Evolutionary conservation across 805 yeast species (phyloP), one percentile per base, ranked within the genome.

Genomic region (Yarrowia keelungensis): DNA sequence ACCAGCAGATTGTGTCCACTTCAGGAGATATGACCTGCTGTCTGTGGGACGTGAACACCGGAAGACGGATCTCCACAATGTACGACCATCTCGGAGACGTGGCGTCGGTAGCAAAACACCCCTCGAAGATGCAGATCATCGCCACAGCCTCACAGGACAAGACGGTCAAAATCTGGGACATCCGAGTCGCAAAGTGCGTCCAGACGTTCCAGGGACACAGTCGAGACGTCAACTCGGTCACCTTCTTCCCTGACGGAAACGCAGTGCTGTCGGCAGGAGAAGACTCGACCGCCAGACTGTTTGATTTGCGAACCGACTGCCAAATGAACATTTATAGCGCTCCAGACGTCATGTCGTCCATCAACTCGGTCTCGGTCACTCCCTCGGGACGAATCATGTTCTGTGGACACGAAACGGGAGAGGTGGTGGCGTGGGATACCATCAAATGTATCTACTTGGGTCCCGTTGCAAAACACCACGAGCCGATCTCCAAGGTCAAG

Each of bases 21-120:
- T 87, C 93, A 49, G 97, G 97, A 3, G 98, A 92, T 76, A 85
- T 88, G 87, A 86, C 94, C 0, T 85, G 91, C 73, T 83, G 84
- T 0, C 76, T 88, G 66, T 93, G 97, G 97, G 97, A 93, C 76
- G 81, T 91, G 32, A 81, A 83, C 10, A 85, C 85, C 71, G 88
- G 90, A 1, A 80, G 79, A 22, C 81, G 83, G 71, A 69, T 78
- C 3, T 65, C 67, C 32, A 73, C 73, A 39, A 76, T 73, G 62
- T 71, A 72, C 26, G 81, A 85, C 70, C 85, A 84, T 39, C 69
- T 75, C 62, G 85, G 86, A 1, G 84, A 82, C 69, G 82, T 87
- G 4, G 75, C 85, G 65, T 77, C 84, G 50, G 83, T 89, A 54
- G 82, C 84, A 69, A 88, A 90, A 86, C 86, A 87, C 69, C 94